Conservation (phyloP, 225 moss, liverwort and hornwort genomes). For the Polytrichum formosum region DNA sequence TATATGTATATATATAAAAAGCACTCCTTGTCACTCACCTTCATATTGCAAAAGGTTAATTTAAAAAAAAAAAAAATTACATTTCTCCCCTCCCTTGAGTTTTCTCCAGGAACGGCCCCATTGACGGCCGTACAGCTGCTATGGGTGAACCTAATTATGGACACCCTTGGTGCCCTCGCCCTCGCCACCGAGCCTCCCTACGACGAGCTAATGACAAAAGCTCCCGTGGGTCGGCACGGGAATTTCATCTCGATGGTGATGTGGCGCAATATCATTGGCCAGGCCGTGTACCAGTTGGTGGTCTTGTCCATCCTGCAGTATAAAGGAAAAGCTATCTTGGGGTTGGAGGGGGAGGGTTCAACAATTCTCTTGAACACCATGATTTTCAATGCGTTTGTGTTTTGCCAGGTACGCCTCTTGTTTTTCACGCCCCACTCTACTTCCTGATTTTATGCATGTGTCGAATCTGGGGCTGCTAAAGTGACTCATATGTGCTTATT, state of each 20-base stretch:
- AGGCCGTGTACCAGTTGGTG: conserved; percentile 79
- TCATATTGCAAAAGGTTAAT: too few species aligned
- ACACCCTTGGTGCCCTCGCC: conserved; percentile 90
- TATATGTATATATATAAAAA: too few species aligned
- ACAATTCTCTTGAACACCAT: conserved; percentile 58
- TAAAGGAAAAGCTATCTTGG: conserved; percentile 47
- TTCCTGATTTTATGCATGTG: too few species aligned
- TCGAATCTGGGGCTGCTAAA: too few species aligned
- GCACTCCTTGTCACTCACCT: too few species aligned
- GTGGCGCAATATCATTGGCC: conserved; percentile 92
- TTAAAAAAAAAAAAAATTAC: too few species aligned
- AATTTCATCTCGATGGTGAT: conserved; percentile 77
- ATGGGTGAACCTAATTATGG: conserved; percentile 99
- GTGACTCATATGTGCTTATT: too few species aligned
- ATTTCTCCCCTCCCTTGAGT: too few species aligned
- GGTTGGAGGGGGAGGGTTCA: conserved; percentile 39
- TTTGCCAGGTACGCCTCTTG: conserved; percentile 70
- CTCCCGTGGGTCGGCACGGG: conserved; percentile 58
- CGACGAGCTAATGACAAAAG: conserved; percentile 74
- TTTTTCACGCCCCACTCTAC: neutral
- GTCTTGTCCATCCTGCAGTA: conserved; percentile 75
- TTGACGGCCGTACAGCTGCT: conserved; percentile 93
- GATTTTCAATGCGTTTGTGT: conserved; percentile 95
- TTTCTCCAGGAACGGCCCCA: conserved; percentile 71
- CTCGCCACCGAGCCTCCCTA: conserved; percentile 92